Evolutionary conservation across 2,329 filamentous ascomycete species (phyloP).

Genomic region (Lojkania enalia): DNA sequence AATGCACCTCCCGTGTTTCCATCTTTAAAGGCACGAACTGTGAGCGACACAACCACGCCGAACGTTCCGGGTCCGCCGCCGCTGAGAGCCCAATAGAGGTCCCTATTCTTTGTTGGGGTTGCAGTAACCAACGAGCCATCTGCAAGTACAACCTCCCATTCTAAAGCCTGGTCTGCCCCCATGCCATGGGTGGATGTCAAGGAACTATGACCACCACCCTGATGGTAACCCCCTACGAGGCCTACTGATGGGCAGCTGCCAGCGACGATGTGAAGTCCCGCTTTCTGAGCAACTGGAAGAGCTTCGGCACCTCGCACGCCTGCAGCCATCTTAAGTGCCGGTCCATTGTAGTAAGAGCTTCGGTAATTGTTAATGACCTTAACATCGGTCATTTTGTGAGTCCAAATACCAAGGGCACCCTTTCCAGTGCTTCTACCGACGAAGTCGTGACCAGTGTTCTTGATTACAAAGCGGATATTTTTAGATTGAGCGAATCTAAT

Average conservation of each 20-base stretch:
- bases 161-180: constrained; percentile 36
- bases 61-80: constrained; percentile 39
- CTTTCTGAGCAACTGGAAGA: constrained; percentile 21
- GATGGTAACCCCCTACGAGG: constrained; percentile 36
- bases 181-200: constrained; percentile 26
- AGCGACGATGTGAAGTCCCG: constrained; percentile 27
- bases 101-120: constrained; percentile 30
- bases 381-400: constrained; percentile 30
- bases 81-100: constrained; percentile 44
- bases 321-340: constrained; percentile 31
- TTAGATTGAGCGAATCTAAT: constrained; percentile 27
- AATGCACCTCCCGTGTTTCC: constrained; percentile 25
- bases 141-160: constrained; percentile 38
- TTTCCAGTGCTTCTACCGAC: constrained; percentile 34
- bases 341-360: constrained; percentile 28
- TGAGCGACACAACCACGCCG: constrained; percentile 35
- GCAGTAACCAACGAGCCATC: constrained; percentile 34
- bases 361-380: constrained; percentile 25
- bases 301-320: constrained; percentile 33
- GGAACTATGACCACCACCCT: constrained; percentile 36
- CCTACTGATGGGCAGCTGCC: constrained; percentile 41
- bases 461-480: constrained; percentile 32
- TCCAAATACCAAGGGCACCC: constrained; percentile 35
- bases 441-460: constrained; percentile 24
- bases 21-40: constrained; percentile 30